Evolutionary conservation across 108 stramenopile genomes (phyloP), one percentile per base, ranked within the genome.

Genomic region (Aureococcus anophagefferens): DNA sequence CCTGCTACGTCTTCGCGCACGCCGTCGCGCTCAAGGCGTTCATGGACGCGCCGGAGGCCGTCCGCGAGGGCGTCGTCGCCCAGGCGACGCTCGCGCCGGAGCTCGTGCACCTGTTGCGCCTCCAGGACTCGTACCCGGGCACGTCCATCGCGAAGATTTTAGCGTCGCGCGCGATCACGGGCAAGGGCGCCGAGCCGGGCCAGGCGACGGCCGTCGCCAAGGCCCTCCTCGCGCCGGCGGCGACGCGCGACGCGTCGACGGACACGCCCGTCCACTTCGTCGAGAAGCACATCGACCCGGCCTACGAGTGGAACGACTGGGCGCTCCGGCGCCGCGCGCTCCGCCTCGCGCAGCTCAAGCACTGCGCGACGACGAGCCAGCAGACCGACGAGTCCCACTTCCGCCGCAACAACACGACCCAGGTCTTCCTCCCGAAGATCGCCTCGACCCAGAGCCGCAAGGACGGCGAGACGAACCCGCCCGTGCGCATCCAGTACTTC

Each of bases 221-320:
- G 1, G 72, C 40, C 30, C 31, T 75, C 35, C 36, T 36, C 34
- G 69, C 74, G 30, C 65, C 69, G 36, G 9, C 45, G n/a, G 25
- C 30, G 62, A 83, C 64, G 37, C 21, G 25, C 25, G 68, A 84
- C 63, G 82, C 74, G 4, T 65, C 72, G n/a, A 82, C 81, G 14
- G 73, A 76, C 35, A 86, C 85, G 30, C 87, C 87, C 5, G 30
- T 73, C 34, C 87, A 87, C 76, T 85, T 87, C 68, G 35, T 74
- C 35, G 85, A 87, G 66, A 78, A 66, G 46, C 36, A 79, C 44
- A 77, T 80, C 32, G 84, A 79, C 74, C 69, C 79, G 0, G 32
- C 36, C 11, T 87, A 87, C 51, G 69, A 78, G 64, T 86, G 84
- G 82, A 86, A 85, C 70, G 84, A 86, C 71, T 87, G 87, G 87